These are phyloP conservation scores for Hypoxylon cercidicola DNA, from an alignment of 495 filamentous ascomycete genomes.

Conservation along the genomic window DNA sequence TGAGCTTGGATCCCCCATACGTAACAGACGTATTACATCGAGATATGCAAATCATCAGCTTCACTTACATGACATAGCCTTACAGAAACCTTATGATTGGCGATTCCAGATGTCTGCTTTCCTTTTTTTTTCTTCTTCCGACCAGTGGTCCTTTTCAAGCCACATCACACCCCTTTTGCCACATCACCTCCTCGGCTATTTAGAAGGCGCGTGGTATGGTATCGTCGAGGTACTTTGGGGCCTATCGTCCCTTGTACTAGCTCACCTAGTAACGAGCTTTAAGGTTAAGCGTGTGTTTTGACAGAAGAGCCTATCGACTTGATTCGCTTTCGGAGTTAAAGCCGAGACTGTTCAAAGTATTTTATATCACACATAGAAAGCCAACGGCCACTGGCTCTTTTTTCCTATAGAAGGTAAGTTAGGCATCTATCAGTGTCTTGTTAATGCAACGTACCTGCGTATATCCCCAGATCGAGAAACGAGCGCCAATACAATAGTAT, in stretches of 20 bases:
- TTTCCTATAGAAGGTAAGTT: too few relatives aligned
- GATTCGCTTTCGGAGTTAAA: constrained; percentile 6
- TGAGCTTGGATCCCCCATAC: too few relatives aligned
- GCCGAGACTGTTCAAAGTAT: constrained; percentile 17
- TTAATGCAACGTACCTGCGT: constrained; percentile 19
- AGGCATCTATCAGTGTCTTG: neutral
- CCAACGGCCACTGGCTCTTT: too few relatives aligned
- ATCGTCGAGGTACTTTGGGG: neutral
- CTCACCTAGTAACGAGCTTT: constrained; percentile 21
- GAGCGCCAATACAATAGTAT: constrained; percentile 21
- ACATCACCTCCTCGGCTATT: too few relatives aligned
- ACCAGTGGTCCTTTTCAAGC: too few relatives aligned
- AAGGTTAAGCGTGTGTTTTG: constrained; percentile 2
- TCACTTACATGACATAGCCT: too few relatives aligned
- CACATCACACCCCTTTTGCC: too few relatives aligned
- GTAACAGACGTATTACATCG: neutral
- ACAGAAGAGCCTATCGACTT: constrained; percentile 11
- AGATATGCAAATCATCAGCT: neutral
- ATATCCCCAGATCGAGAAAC: constrained; percentile 17
- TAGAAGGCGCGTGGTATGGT: too few relatives aligned
- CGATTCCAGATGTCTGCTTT: too few relatives aligned
- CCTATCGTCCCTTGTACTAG: constrained; percentile 7
- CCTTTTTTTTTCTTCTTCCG: too few relatives aligned
- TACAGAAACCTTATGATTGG: too few relatives aligned
- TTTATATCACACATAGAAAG: too few relatives aligned